Conservation (phyloP, 2,329 filamentous ascomycete species). For the Harringtonia aguacate region DNA sequence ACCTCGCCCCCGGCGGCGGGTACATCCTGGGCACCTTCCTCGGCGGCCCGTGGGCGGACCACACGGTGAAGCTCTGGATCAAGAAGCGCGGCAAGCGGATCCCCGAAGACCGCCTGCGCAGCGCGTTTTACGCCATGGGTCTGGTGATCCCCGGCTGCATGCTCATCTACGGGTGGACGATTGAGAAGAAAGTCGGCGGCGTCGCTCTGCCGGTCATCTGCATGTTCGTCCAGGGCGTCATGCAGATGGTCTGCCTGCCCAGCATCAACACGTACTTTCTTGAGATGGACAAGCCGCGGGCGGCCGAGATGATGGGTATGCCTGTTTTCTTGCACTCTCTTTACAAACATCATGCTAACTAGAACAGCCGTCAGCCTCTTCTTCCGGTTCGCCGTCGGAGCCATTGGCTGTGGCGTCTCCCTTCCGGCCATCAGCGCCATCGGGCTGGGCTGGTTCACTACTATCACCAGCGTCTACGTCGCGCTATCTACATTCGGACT, state of each 20-base stretch:
- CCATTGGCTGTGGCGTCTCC: slow-evolving; percentile 57
- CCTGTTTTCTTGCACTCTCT: too few species aligned
- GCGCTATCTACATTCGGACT: slow-evolving; percentile 18
- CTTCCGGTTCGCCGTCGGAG: slow-evolving; percentile 64
- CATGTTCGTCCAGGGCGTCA: slow-evolving; percentile 60
- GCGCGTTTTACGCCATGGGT: slow-evolving; percentile 47
- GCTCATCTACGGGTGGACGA: slow-evolving; percentile 46
- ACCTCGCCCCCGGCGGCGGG: slow-evolving; percentile 57
- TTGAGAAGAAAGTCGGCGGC: slow-evolving; percentile 27
- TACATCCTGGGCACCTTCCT: slow-evolving; percentile 57
- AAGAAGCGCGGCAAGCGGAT: slow-evolving; percentile 43
- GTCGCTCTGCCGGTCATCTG: slow-evolving; percentile 47
- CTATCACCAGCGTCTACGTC: slow-evolving; percentile 52
- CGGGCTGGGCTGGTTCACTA: slow-evolving; percentile 74
- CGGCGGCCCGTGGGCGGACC: slow-evolving; percentile 57
- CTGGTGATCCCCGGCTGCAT: slow-evolving; percentile 38
- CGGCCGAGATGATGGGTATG: slow-evolving; percentile 53
- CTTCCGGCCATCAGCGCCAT: slow-evolving; percentile 64
- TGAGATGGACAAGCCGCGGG: slow-evolving; percentile 64
- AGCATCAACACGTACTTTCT: slow-evolving; percentile 66
- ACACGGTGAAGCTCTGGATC: slow-evolving; percentile 50
- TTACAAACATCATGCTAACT: too few species aligned
- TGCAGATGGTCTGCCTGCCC: slow-evolving; percentile 59
- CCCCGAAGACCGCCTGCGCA: slow-evolving; percentile 58
- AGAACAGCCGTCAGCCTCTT: slow-evolving; percentile 62